Percentiles rank a stretch among this genome's conserved stretches.
phyloP scores from a whole-genome alignment of 495 filamentous ascomycete genomes.

The Niebla homalea region DNA sequence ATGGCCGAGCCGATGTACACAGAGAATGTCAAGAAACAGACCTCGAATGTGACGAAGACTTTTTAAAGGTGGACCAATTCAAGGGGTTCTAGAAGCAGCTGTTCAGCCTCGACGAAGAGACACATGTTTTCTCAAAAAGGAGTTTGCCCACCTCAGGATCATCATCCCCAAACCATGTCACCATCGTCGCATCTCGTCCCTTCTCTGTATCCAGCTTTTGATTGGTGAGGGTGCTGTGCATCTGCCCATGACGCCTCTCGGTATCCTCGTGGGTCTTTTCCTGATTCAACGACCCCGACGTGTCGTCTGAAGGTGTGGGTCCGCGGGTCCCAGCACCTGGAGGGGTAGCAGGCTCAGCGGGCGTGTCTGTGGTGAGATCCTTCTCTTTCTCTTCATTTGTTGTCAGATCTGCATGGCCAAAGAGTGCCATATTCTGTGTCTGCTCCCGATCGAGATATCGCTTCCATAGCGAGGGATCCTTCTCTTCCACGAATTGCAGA shows the following conservation, averaged over 20 bases:
- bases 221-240: slow-evolving; percentile 9
- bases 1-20: slow-evolving; percentile 26
- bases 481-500: slow-evolving; percentile 27
- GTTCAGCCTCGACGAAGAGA: not conserved
- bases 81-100: slow-evolving; percentile 23
- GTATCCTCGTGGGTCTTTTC: slow-evolving; percentile 5
- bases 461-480: slow-evolving; percentile 22
- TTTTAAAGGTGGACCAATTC: slow-evolving; percentile 31
- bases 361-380: not conserved
- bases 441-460: slow-evolving; percentile 20
- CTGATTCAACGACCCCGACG: slow-evolving; percentile 2
- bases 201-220: slow-evolving; percentile 20
- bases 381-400: slow-evolving; percentile 14
- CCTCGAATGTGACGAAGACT: slow-evolving; percentile 31
- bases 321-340: too few relatives aligned
- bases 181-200: slow-evolving; percentile 22
- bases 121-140: not conserved
- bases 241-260: slow-evolving; percentile 8
- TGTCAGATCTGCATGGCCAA: slow-evolving; percentile 16
- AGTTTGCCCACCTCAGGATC: slow-evolving; percentile 21
- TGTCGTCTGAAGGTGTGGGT: too few relatives aligned
- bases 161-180: slow-evolving; percentile 25
- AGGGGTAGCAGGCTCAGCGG: too few relatives aligned
- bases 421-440: slow-evolving; percentile 19
- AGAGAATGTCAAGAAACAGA: slow-evolving; percentile 18